Evolutionary conservation across 768 basidiomycete species (phyloP).

Genomic region (Suillus discolor): DNA sequence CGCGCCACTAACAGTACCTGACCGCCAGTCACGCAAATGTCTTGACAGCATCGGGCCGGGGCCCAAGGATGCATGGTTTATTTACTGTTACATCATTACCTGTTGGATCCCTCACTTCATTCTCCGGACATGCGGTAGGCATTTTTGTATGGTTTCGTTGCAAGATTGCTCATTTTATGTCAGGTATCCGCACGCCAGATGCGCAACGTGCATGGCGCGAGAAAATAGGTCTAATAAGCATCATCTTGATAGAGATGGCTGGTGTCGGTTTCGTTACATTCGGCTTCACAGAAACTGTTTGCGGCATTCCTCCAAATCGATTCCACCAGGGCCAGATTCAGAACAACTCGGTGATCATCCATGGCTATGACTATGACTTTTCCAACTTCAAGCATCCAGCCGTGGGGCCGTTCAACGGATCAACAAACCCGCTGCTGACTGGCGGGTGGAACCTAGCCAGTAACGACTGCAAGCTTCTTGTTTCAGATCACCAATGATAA

Average conservation of each 20-base stretch:
- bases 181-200: slow-evolving; percentile 88
- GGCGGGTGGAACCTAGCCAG: slow-evolving; percentile 78
- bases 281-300: slow-evolving; percentile 94
- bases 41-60: slow-evolving; percentile 80
- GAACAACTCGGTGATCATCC: slow-evolving; percentile 84
- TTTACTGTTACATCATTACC: slow-evolving; percentile 88
- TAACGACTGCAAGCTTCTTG: slow-evolving; percentile 90
- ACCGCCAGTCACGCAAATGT: slow-evolving; percentile 48
- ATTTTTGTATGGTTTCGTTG: slow-evolving; percentile 3
- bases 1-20: slow-evolving; percentile 38
- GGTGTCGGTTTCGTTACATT: slow-evolving; percentile 97
- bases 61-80: slow-evolving; percentile 94
- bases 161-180: slow-evolving; percentile 15
- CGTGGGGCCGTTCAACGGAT: slow-evolving; percentile 71
- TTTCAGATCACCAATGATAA: slow-evolving; percentile 92
- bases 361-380: slow-evolving; percentile 94
- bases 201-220: slow-evolving; percentile 97
- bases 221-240: slow-evolving; percentile 89
- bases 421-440: slow-evolving; percentile 80
- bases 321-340: slow-evolving; percentile 80
- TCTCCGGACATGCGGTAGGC: slow-evolving; percentile 75
- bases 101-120: slow-evolving; percentile 80
- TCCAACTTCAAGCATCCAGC: slow-evolving; percentile 83
- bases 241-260: slow-evolving; percentile 86
- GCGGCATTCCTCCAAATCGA: slow-evolving; percentile 83